These are phyloP conservation scores for Boletus subcaerulescens DNA, from an alignment of 768 basidiomycete genomes.

Conservation along the genomic window DNA sequence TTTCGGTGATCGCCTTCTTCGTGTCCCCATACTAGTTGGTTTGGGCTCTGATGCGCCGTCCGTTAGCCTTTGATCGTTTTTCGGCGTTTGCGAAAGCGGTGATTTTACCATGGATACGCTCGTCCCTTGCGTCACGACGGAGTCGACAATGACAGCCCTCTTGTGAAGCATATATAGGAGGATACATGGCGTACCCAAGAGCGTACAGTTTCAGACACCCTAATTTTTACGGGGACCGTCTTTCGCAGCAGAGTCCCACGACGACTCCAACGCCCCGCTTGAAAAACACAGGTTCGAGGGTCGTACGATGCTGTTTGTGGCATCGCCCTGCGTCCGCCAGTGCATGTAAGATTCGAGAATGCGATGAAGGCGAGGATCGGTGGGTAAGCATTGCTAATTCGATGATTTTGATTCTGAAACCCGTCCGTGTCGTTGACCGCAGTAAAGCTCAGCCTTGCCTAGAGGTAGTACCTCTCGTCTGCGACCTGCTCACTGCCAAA, in stretches of 20 bases:
- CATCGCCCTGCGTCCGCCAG: too few relatives aligned
- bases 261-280: neutral
- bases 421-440: too few relatives aligned
- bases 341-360: too few relatives aligned
- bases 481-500: too few relatives aligned
- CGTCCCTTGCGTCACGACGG: slow-evolving; percentile 3
- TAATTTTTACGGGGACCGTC: too few relatives aligned
- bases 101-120: slow-evolving; percentile 7
- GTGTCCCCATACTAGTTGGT: neutral
- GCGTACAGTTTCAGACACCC: too few relatives aligned
- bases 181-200: neutral
- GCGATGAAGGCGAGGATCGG: too few relatives aligned
- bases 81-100: neutral
- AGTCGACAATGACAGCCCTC: neutral
- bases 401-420: too few relatives aligned
- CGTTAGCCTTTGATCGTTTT: neutral
- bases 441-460: too few relatives aligned
- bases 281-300: neutral
- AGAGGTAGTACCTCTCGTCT: too few relatives aligned
- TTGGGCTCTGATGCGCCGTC: neutral
- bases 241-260: neutral
- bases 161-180: neutral
- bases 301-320: too few relatives aligned
- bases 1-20: neutral
- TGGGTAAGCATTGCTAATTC: too few relatives aligned